phyloP scores from a whole-genome alignment of 768 basidiomycete genomes.

The Auriculariales sp. region DNA sequence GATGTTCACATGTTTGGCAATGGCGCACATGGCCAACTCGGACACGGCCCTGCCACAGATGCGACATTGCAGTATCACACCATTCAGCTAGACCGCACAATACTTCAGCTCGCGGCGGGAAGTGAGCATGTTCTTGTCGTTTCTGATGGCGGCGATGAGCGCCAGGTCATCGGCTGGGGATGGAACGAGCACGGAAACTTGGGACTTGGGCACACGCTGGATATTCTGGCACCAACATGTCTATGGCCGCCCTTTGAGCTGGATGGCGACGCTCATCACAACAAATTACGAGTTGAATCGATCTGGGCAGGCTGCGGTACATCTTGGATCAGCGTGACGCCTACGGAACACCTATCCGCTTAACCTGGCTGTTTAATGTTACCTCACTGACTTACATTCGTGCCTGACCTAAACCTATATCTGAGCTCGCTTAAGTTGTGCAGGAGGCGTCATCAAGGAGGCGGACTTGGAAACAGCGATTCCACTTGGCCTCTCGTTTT shows the following conservation, averaged over 20 bases:
- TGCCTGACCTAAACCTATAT: too few species aligned
- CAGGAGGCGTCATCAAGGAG: too few species aligned
- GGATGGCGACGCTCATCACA: constrained; percentile 1
- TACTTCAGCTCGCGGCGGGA: constrained; percentile 43
- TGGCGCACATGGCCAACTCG: constrained; percentile 51
- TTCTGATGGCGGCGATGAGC: not conserved
- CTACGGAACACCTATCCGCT: too few species aligned
- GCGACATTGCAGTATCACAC: constrained; percentile 16
- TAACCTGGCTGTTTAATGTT: too few species aligned
- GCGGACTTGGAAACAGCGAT: too few species aligned
- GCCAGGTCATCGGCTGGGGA: constrained; percentile 71
- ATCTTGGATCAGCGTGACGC: constrained; percentile 39
- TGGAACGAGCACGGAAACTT: constrained; percentile 99
- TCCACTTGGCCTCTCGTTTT: too few species aligned
- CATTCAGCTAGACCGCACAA: constrained; percentile 9
- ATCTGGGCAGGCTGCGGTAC: constrained; percentile 40
- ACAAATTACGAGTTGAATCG: constrained; percentile 6
- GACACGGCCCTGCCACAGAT: constrained; percentile 19
- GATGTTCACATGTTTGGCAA: constrained; percentile 34
- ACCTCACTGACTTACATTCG: too few species aligned
- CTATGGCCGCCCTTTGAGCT: constrained; percentile 32
- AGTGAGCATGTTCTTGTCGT: constrained; percentile 67
- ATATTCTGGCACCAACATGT: constrained; percentile 33
- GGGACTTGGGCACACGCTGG: constrained; percentile 45
- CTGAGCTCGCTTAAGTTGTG: too few species aligned